Percentiles rank a stretch among this genome's conserved stretches.
Evolutionary conservation across 306 rosid species (phyloP).

Genomic region (Citrullus amarus): DNA sequence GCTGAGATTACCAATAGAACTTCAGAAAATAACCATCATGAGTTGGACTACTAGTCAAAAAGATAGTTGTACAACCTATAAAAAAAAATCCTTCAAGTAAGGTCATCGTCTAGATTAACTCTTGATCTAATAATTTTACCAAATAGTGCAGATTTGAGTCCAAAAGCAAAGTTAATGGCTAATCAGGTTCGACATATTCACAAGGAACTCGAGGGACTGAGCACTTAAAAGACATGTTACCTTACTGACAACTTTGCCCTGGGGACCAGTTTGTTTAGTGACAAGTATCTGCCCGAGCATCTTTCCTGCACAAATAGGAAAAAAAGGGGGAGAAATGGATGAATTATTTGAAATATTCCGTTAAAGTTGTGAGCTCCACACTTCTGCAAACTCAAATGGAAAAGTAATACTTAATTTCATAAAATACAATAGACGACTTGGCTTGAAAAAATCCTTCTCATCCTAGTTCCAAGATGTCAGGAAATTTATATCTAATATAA

Average conservation of each 20-base stretch:
- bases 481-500: neutral
- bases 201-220: neutral
- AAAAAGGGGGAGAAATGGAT: neutral
- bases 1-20: no score
- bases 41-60: no score
- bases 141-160: no score
- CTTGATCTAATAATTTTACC: no score
- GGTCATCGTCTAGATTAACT: no score
- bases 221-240: constrained; percentile 23
- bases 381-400: neutral
- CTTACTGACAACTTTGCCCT: constrained; percentile 95
- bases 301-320: constrained; percentile 46
- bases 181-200: no score
- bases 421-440: neutral
- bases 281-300: constrained; percentile 98
- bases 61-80: no score
- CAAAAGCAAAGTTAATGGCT: no score
- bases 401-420: neutral
- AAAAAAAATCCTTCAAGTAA: no score
- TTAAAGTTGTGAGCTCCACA: neutral
- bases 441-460: neutral
- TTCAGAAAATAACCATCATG: no score
- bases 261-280: constrained; percentile 93
- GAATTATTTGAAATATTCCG: neutral
- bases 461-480: neutral